Conservation (phyloP, 2,329 filamentous ascomycete species). For the Ophiosphaerella herpotricha region DNA sequence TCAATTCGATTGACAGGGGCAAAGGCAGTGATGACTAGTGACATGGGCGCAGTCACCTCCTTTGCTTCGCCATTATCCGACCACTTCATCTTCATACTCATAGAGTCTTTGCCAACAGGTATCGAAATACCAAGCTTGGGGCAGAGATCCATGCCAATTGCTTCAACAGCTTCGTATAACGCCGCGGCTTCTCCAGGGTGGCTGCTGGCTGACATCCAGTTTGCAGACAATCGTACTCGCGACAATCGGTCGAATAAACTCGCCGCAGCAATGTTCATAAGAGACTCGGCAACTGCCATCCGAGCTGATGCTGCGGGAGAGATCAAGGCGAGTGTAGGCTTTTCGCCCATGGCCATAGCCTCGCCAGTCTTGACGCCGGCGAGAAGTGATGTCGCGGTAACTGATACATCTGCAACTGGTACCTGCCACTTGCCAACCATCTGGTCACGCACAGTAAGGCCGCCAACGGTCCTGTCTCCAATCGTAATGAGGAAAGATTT, state of each 20-base stretch:
- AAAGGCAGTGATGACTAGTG: constrained; percentile 89
- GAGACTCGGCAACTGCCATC: constrained; percentile 93
- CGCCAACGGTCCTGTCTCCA: constrained; percentile 88
- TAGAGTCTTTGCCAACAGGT: constrained; percentile 96
- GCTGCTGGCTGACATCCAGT: constrained; percentile 98
- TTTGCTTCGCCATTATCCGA: constrained; percentile 66
- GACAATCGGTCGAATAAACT: constrained; percentile 73
- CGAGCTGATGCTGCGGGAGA: constrained; percentile 86
- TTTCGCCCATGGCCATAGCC: constrained; percentile 98
- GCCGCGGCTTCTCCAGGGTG: constrained; percentile 91
- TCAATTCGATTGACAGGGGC: constrained; percentile 79
- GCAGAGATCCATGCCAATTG: constrained; percentile 90
- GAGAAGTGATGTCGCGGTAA: constrained; percentile 82
- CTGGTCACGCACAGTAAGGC: constrained; percentile 85
- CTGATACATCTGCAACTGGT: constrained; percentile 90
- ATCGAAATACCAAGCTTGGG: constrained; percentile 89
- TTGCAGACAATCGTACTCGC: constrained; percentile 86
- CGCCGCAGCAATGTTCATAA: constrained; percentile 90
- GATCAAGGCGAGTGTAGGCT: constrained; percentile 85
- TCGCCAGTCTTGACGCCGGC: constrained; percentile 78
- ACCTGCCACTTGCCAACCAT: constrained; percentile 97
- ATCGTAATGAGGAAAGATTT: constrained; percentile 98
- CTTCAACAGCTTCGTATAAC: constrained; percentile 90
- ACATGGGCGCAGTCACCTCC: constrained; percentile 90
- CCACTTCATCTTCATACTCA: constrained; percentile 99